A percentile compares a stretch with the other conserved stretches of the same genome.
These are phyloP conservation scores for Usnea hakonensis DNA, from an alignment of 495 filamentous ascomycete genomes.

Conservation along the genomic window DNA sequence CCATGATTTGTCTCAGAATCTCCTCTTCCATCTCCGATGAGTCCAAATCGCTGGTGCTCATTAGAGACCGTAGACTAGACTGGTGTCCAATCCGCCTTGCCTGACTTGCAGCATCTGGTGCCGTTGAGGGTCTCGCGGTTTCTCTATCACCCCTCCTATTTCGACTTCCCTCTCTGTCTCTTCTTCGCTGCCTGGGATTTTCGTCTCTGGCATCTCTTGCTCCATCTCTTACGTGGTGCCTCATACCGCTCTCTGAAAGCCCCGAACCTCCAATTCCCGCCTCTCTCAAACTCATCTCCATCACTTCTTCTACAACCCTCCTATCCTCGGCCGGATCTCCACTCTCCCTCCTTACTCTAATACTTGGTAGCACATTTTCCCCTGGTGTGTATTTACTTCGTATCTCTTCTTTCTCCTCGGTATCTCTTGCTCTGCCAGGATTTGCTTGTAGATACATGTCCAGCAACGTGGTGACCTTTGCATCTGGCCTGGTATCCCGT, in stretches of 20 bases:
- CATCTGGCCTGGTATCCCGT: constrained; percentile 74
- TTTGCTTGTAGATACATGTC: constrained; percentile 68
- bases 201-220: constrained; percentile 33
- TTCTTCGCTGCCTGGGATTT: constrained; percentile 35
- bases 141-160: constrained; percentile 30
- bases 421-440: constrained; percentile 57
- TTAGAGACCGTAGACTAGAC: constrained; percentile 71
- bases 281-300: constrained; percentile 64
- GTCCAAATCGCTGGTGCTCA: constrained; percentile 69
- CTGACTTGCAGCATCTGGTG: constrained; percentile 19
- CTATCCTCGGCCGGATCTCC: constrained; percentile 59
- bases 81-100: constrained; percentile 71
- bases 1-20: constrained; percentile 79
- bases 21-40: constrained; percentile 73
- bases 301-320: constrained; percentile 60
- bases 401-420: constrained; percentile 64
- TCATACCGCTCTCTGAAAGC: constrained; percentile 29
- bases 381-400: constrained; percentile 64
- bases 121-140: background rate
- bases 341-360: constrained; percentile 36
- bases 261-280: constrained; percentile 36
- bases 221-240: constrained; percentile 26
- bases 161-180: constrained; percentile 37
- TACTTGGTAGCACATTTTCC: constrained; percentile 60
- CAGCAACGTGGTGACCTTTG: constrained; percentile 71